phyloP scores from a whole-genome alignment of 352 stramenopile genomes.

The Phytophthora litchii region DNA sequence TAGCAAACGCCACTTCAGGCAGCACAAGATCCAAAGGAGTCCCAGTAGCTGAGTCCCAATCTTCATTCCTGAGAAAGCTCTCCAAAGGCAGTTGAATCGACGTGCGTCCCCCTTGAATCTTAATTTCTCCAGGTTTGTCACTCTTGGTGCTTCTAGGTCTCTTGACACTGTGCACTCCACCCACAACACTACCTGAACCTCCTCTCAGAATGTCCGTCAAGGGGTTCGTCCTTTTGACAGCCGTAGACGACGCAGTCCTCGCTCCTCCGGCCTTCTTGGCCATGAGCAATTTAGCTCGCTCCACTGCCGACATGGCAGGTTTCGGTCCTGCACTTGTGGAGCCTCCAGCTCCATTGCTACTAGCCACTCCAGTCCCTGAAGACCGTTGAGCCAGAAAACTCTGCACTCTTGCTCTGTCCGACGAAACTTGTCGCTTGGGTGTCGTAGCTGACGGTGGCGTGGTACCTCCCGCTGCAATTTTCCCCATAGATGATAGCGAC shows the following conservation, averaged over 20 bases:
- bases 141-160: slow-evolving; percentile 66
- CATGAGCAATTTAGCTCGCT: slow-evolving; percentile 81
- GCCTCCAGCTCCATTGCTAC: slow-evolving; percentile 10
- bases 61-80: slow-evolving; percentile 75
- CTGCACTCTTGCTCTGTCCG: slow-evolving; percentile 64
- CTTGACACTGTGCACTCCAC: slow-evolving; percentile 64
- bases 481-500: slow-evolving; percentile 19
- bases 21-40: slow-evolving; percentile 70
- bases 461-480: slow-evolving; percentile 9
- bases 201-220: slow-evolving; percentile 80
- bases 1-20: slow-evolving; percentile 75
- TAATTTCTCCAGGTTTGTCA: slow-evolving; percentile 80
- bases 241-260: slow-evolving; percentile 23
- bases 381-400: slow-evolving; percentile 67
- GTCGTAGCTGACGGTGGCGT: slow-evolving; percentile 39
- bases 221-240: slow-evolving; percentile 77
- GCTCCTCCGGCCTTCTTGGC: slow-evolving; percentile 60
- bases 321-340: slow-evolving; percentile 20
- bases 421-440: slow-evolving; percentile 56
- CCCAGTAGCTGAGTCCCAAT: slow-evolving; percentile 78
- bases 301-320: slow-evolving; percentile 60
- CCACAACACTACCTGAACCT: slow-evolving; percentile 70
- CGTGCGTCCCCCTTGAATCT: slow-evolving; percentile 72
- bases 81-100: slow-evolving; percentile 80
- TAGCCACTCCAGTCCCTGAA: slow-evolving; percentile 1